These are phyloP conservation scores for Penicillium occitanis DNA, from an alignment of 2,329 filamentous ascomycete species.

Conservation along the genomic window DNA sequence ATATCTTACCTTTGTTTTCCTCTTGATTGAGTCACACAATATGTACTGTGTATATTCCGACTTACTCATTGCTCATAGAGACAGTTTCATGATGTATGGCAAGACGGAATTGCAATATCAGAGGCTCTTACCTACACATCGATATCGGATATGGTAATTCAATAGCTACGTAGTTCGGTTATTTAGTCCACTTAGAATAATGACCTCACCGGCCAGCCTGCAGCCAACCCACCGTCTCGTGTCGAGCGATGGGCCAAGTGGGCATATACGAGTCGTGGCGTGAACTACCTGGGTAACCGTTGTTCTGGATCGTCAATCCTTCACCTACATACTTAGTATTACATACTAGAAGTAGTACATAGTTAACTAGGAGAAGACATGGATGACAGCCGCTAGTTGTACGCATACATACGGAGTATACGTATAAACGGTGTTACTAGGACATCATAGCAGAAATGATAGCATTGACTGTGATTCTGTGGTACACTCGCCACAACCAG, in stretches of 20 bases:
- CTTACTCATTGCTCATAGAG: not conserved
- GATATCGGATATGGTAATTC: too few relatives aligned
- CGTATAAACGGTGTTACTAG: not conserved
- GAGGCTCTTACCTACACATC: not conserved
- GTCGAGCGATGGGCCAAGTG: not conserved
- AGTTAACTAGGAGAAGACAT: not conserved
- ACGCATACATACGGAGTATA: not conserved
- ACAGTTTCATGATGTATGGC: not conserved
- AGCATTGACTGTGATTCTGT: not conserved
- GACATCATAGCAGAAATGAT: not conserved
- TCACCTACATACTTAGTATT: not conserved
- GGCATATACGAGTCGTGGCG: constrained; percentile 7
- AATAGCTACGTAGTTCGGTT: not conserved
- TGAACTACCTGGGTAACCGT: not conserved
- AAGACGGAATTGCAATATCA: not conserved
- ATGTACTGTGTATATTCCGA: not conserved
- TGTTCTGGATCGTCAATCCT: constrained; percentile 1
- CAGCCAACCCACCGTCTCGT: not conserved
- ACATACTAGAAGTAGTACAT: not conserved
- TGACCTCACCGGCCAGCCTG: not conserved
- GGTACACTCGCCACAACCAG: not conserved
- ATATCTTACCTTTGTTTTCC: not conserved
- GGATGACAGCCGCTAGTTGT: not conserved
- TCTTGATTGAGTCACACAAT: not conserved
- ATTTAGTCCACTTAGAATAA: not conserved